Base-by-base conservation (phyloP, 2,329 filamentous ascomycete genomes). In the Colletotrichum australisinense region DNA sequence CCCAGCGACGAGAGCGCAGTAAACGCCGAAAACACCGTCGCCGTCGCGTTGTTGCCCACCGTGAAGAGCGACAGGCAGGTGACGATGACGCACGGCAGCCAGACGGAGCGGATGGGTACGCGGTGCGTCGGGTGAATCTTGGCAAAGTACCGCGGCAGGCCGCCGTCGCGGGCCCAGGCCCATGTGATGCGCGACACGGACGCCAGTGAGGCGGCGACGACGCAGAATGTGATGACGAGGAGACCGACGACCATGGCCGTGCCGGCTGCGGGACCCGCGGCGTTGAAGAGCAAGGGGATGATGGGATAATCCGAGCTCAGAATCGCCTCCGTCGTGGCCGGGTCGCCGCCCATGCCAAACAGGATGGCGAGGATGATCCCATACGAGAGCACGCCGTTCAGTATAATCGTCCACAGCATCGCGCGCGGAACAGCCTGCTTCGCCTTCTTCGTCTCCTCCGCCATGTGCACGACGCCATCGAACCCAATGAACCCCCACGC, bases 371-470 rank as follows among this genome's bases (percentile, higher is more conserved):
- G 11, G 26, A 73, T 73, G 32, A 73, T 70, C 8, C 66, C 70
- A 1, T 73, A 73, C 26, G 70, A 73, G 75, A 86, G 85, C 35
- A 86, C 82, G 67, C 86, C 85, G 14, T 79, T 77, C 7, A 79
- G 74, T 2, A 76, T 66, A 0, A 76, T 63, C 16, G 71, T 74
- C 74, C 74, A 75, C 53, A 75, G 57, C 75, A 76, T 76, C 35
- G 67, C 72, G 42, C 65, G 30, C 32, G 75, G 75, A 26, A 75
- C 53, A 1, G 71, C 67, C 24, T 69, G 64, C 46, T 75, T 73
- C 63, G 75, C 75, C 30, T 68, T 55, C 28, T 55, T 62, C 9
- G 75, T 74, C 63, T 76, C 75, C 57, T 76, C 75, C 9, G 75
- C 71, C 75, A 76, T 76, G 62, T 76, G 75, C 38, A 75, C 75